phyloP scores from a whole-genome alignment of 345 rosid genomes.

The Eucalyptus victrix region DNA sequence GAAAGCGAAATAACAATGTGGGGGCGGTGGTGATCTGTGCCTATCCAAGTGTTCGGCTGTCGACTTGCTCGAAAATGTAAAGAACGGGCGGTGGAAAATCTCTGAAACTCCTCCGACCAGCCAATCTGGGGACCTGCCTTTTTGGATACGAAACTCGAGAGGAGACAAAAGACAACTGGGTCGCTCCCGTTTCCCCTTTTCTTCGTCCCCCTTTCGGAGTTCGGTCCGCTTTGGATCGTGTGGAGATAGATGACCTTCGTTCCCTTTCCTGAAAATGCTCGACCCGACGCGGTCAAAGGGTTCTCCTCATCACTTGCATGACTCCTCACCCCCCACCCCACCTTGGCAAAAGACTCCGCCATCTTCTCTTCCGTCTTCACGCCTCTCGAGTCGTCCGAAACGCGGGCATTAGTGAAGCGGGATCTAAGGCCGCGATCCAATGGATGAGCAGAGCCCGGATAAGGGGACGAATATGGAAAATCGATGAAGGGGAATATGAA shows the following conservation, averaged over 20 bases:
- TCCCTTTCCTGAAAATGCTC: not conserved
- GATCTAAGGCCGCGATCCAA: not conserved
- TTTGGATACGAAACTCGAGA: not conserved
- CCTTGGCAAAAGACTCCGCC: not conserved
- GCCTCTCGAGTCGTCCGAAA: not conserved
- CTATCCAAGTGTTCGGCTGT: not conserved
- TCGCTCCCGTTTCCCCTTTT: not conserved
- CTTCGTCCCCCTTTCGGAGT: not conserved
- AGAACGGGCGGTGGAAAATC: not conserved
- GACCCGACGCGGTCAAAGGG: not conserved
- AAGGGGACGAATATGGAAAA: not conserved
- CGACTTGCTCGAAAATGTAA: not conserved
- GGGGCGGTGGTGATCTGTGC: not conserved
- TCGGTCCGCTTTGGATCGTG: not conserved
- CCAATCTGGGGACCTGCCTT: not conserved
- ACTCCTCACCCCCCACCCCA: not conserved
- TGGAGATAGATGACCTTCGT: not conserved
- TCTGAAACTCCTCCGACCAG: no score
- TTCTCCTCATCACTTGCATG: not conserved
- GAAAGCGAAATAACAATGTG: not conserved
- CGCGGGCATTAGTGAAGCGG: not conserved
- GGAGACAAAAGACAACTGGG: not conserved
- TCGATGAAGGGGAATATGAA: not conserved
- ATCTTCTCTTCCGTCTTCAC: not conserved
- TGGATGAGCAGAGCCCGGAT: not conserved